Percentiles rank a stretch among this genome's conserved stretches.
These are phyloP conservation scores for Tuber indicum DNA, from an alignment of 495 filamentous ascomycete species.

Conservation along the genomic window DNA sequence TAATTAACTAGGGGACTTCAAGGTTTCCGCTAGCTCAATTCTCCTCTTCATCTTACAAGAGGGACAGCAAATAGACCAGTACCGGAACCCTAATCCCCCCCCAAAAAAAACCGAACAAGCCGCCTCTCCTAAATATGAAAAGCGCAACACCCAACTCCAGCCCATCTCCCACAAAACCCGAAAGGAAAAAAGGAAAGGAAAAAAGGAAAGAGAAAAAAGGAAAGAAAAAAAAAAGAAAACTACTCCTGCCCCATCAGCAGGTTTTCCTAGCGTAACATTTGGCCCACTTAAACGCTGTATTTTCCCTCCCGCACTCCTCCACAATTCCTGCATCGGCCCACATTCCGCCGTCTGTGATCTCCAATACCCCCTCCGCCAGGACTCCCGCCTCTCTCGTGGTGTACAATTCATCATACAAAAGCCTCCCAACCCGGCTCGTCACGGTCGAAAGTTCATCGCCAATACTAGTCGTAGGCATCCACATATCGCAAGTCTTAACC, in stretches of 20 bases:
- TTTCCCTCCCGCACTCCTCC: slow-evolving; percentile 35
- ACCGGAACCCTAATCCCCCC: neutral
- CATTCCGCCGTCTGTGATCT: slow-evolving; percentile 22
- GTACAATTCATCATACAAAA: slow-evolving; percentile 39
- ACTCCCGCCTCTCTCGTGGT: slow-evolving; percentile 5
- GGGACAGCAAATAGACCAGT: neutral
- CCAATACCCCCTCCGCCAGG: neutral
- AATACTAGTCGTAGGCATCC: slow-evolving; percentile 41
- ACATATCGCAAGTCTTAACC: slow-evolving; percentile 40
- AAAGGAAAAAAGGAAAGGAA: neutral
- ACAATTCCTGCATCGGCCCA: slow-evolving; percentile 36
- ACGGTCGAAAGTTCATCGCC: slow-evolving; percentile 41
- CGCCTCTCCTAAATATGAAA: neutral
- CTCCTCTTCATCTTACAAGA: neutral
- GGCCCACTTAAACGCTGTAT: slow-evolving; percentile 40
- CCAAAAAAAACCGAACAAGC: neutral
- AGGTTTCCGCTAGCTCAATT: neutral
- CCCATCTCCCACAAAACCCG: neutral
- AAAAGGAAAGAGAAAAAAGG: neutral
- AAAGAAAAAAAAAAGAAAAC: neutral
- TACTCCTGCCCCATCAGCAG: neutral
- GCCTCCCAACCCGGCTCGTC: slow-evolving; percentile 36
- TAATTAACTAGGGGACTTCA: neutral
- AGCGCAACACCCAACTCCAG: neutral
- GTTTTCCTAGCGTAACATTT: slow-evolving; percentile 39